phyloP scores from a whole-genome alignment of 148 eudicot genomes.

The Rhododendron ovatum region DNA sequence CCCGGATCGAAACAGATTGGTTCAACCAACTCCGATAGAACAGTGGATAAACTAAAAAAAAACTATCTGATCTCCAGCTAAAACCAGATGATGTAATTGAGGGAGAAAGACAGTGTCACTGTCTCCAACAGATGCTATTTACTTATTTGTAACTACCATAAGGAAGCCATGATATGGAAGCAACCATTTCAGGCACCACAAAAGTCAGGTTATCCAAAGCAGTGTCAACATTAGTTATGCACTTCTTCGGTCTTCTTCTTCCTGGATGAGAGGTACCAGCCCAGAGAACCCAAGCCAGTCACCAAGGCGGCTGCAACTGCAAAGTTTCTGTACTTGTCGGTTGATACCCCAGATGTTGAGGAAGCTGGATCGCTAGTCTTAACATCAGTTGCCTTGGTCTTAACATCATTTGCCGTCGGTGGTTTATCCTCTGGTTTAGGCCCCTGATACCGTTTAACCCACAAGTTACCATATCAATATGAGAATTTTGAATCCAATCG shows the following conservation, averaged over 20 bases:
- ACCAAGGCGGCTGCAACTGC: conserved; percentile 67
- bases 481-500: neutral
- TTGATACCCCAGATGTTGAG: conserved; percentile 53
- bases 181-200: neutral
- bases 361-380: conserved; percentile 42
- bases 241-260: conserved; percentile 73
- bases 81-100: neutral
- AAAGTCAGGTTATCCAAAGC: neutral
- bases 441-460: conserved; percentile 41
- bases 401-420: conserved; percentile 30
- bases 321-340: conserved; percentile 73
- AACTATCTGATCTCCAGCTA: too few species aligned
- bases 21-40: neutral
- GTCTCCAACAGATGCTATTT: neutral
- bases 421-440: conserved; percentile 56
- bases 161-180: neutral
- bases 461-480: neutral
- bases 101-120: neutral
- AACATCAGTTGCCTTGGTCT: conserved; percentile 37
- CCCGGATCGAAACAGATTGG: neutral
- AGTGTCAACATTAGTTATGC: conserved; percentile 39
- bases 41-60: neutral
- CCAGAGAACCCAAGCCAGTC: conserved; percentile 51
- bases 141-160: neutral
- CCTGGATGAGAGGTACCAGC: conserved; percentile 60